phyloP scores from a whole-genome alignment of 2,329 filamentous ascomycete species.

The Hymenoscyphus salicellus region DNA sequence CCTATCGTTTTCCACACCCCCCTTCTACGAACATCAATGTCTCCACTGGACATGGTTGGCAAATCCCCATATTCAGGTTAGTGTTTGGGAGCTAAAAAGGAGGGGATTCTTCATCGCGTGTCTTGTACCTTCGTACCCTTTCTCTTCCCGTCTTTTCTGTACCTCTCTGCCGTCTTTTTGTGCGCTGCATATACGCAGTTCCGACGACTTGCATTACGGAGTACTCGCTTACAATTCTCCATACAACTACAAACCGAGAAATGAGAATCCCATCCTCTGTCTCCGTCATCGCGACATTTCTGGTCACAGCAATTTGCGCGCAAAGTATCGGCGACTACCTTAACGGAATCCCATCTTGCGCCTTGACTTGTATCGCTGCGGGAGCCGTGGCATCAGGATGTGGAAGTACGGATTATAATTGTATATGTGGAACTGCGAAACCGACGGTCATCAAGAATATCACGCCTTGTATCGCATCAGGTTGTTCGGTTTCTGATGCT shows the following conservation, averaged over 20 bases:
- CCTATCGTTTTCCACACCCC: neutral
- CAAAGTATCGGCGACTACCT: neutral
- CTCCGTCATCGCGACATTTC: neutral
- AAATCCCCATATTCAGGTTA: neutral
- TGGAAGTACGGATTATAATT: neutral
- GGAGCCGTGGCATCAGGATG: neutral
- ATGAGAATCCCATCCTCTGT: neutral
- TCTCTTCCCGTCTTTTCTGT: neutral
- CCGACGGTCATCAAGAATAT: neutral
- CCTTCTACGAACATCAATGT: neutral
- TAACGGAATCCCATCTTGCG: neutral
- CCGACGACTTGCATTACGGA: neutral
- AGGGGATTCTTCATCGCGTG: neutral
- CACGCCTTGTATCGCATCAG: neutral
- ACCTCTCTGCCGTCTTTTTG: neutral
- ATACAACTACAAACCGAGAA: too few relatives aligned
- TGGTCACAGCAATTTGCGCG: neutral
- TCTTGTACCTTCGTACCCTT: neutral
- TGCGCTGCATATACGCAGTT: neutral
- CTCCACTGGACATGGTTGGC: neutral
- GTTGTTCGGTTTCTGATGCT: neutral
- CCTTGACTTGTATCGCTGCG: neutral
- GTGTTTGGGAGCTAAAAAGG: neutral
- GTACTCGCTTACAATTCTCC: too few relatives aligned
- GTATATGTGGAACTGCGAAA: neutral